A percentile compares a stretch with the other conserved stretches of the same genome.
Conservation (phyloP, 2,329 filamentous ascomycete species). For the Diaporthe caulivora region DNA sequence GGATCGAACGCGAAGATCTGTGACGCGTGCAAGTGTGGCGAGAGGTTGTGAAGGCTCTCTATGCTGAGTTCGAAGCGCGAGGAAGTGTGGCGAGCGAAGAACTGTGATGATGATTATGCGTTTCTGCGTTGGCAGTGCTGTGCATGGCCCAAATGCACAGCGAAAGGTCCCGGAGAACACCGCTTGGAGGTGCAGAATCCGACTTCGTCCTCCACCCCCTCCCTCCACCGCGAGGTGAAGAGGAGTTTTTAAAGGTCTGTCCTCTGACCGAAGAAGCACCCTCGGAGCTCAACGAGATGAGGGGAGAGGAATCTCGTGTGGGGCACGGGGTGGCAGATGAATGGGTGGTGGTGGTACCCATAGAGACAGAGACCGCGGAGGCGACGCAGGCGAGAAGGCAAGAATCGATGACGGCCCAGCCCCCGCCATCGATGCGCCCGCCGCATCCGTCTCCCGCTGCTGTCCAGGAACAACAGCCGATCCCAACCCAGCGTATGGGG, state of each 20-base stretch:
- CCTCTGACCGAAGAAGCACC: slow-evolving; percentile 32
- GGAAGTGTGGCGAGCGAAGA: too few species aligned
- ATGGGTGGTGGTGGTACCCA: background rate
- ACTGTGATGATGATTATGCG: slow-evolving; percentile 7
- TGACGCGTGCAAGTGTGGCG: background rate
- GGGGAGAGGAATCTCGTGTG: slow-evolving; percentile 31
- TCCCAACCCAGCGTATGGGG: slow-evolving; percentile 29
- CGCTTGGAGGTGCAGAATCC: slow-evolving; percentile 37
- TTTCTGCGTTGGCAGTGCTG: slow-evolving; percentile 34
- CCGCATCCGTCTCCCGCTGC: slow-evolving; percentile 26
- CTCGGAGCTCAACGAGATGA: slow-evolving; percentile 14
- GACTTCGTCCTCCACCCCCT: slow-evolving; percentile 30
- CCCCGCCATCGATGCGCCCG: slow-evolving; percentile 11
- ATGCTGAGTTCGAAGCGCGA: too few species aligned
- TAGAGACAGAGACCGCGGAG: slow-evolving; percentile 28
- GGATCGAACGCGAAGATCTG: too few species aligned
- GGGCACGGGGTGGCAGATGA: slow-evolving; percentile 18
- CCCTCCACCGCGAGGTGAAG: slow-evolving; percentile 11
- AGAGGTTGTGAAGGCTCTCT: too few species aligned
- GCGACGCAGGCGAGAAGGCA: slow-evolving; percentile 21
- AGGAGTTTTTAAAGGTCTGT: slow-evolving; percentile 28
- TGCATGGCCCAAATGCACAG: slow-evolving; percentile 11
- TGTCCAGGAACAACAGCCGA: slow-evolving; percentile 17
- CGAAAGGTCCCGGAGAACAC: slow-evolving; percentile 37
- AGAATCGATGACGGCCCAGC: slow-evolving; percentile 27